Base-by-base conservation (phyloP, 108 stramenopile species). In the Aureococcus anophagefferens region DNA sequence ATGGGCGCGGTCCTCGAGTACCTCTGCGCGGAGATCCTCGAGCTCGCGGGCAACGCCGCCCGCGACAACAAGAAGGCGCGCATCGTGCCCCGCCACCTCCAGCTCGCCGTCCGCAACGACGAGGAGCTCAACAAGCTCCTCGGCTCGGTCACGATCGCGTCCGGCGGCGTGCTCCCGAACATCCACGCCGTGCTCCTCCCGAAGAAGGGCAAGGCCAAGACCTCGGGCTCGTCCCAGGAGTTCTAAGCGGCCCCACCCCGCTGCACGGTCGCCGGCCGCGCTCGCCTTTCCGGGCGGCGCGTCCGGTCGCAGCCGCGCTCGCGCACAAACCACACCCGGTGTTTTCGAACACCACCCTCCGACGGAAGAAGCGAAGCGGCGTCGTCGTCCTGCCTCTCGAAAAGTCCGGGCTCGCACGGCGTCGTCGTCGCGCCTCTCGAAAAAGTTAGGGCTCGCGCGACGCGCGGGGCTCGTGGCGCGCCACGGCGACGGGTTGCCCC, bases 1-100 rank as follows among this genome's bases (percentile, higher is more conserved):
- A 91, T 95, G 34, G 92, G 94, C 37, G 93, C 95, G 30, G 92
- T 94, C 37, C 83, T 96, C 33, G 95, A 96, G 81, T 96, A 96
- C 86, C 83, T 94, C 37, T 88, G 85, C 65, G 95, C 95, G 15
- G 95, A 96, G 75, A 91, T 96, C 72, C 74, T 96, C 68, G 95
- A 96, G 81, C 82, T 96, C 64, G 91, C 93, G 46, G 95, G 95
- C 29, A 96, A 96, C 74, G 94, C 95, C 46, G 93, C 93, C 66
- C 89, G 93, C 80, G 95, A 96, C 88, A 94, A 94, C 92, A 94
- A 96, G 86, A 94, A 94, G 89, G 79, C 72, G 51, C 89, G 93
- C 67, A 96, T 94, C 76, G 88, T 92, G 21, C 95, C 95, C 35
- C 89, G 93, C 70, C 95, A 96, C 87, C 86, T 94, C 73, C 92